These are phyloP conservation scores for Fusarium illudens DNA, from an alignment of 2,329 filamentous ascomycete genomes.

Conservation along the genomic window DNA sequence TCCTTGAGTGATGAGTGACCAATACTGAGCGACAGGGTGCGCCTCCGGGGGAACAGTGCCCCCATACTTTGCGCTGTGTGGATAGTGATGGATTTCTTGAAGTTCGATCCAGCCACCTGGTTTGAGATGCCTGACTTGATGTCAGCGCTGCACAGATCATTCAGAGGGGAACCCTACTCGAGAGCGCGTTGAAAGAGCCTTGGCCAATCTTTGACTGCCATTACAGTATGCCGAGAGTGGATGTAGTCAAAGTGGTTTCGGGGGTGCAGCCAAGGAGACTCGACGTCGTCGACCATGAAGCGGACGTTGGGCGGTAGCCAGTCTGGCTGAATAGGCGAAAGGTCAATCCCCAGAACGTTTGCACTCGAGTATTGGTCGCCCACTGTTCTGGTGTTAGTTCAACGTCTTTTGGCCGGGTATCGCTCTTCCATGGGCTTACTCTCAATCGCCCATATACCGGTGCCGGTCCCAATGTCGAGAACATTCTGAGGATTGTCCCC, in stretches of 20 bases:
- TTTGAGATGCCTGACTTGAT: slow-evolving; percentile 55
- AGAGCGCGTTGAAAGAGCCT: slow-evolving; percentile 51
- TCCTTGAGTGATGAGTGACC: slow-evolving; percentile 55
- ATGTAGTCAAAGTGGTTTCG: slow-evolving; percentile 67
- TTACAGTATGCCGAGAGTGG: slow-evolving; percentile 65
- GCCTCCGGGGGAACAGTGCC: slow-evolving; percentile 47
- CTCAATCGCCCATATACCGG: slow-evolving; percentile 68
- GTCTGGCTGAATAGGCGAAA: slow-evolving; percentile 59
- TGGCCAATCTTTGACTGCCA: slow-evolving; percentile 65
- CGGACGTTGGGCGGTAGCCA: slow-evolving; percentile 64
- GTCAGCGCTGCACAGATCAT: background rate
- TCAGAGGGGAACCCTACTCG: slow-evolving; percentile 23
- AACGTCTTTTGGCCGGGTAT: background rate
- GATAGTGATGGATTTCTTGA: slow-evolving; percentile 62
- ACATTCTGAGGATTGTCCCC: slow-evolving; percentile 57
- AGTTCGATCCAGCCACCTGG: slow-evolving; percentile 65
- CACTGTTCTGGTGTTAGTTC: slow-evolving; percentile 48
- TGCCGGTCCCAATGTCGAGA: slow-evolving; percentile 67
- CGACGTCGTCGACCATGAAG: slow-evolving; percentile 66
- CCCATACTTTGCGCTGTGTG: slow-evolving; percentile 53
- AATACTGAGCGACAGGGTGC: slow-evolving; percentile 57
- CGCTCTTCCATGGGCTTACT: slow-evolving; percentile 43
- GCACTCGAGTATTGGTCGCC: slow-evolving; percentile 55
- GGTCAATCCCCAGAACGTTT: slow-evolving; percentile 55
- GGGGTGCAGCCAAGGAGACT: slow-evolving; percentile 64